Evolutionary conservation across 306 rosid species (phyloP), one percentile per base, ranked within the genome.

Genomic region (Calophaca sinica): DNA sequence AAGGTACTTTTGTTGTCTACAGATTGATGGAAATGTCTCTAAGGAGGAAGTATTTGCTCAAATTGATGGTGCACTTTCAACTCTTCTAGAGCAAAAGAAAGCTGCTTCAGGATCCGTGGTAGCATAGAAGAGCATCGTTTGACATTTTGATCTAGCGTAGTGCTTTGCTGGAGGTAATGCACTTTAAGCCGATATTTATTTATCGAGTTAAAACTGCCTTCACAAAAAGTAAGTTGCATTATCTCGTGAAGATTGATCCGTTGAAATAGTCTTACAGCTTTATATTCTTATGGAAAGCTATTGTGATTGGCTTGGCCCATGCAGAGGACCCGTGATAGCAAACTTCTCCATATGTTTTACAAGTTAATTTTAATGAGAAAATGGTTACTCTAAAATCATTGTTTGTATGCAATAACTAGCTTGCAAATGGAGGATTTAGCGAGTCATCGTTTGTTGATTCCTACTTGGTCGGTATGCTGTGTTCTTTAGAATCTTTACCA

Each of bases 11-110:
- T 57, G 45, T 74, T 66, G 60, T 65, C 51, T 73, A 68, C 84
- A 89, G 93, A 76, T 89, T 55, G 52, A 87, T 62, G 93, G 93
- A 61, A 82, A 80, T 72, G 82, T 45, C 55, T 35, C 89, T 7
- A 91, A 89, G 91, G 88, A 82, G 41, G 89, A 84, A 54, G 97
- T 94, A 80, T 91, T 87, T 84, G 76, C 82, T 50, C 86, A 89
- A 86, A 86, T 94, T 70, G 97, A 94, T 57, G 63, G 59, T 14
- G 84, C 73, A 9, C 83, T 94, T 55, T 31, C 82, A 32, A 76
- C 64, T 51, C 91, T 94, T 77, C 44, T 84, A 28, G 94, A 84
- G 81, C 84, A 75, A 20, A 84, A 84, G 82, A 78, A 84, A 76
- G 78, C 80, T 66, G 69, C 88, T 68, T 74, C 85, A 45, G 85